Base-by-base conservation (phyloP, 768 basidiomycete species). In the Tylopilus plumbeoviolaceoides region DNA sequence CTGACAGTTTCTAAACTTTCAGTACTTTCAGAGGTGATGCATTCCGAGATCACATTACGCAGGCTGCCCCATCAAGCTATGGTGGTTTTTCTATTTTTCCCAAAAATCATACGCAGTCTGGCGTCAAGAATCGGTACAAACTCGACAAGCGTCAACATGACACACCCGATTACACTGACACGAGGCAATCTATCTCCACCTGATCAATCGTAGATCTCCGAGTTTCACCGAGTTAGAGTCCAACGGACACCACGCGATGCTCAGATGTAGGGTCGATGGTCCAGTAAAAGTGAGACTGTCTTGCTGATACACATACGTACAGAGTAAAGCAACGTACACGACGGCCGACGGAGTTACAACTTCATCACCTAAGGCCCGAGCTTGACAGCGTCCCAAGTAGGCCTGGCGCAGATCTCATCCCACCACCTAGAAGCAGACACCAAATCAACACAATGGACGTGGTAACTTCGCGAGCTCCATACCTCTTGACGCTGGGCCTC, bases 401-500 rank as follows among this genome's bases (percentile, higher is more conserved):
- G 65, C 52, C 80, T 72, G 28, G 65, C 68, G 2, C 55, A 64
- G 45, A 83, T 66, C 0, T 76, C 79, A 35, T 75, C 73, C 74
- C 75, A 82, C 81, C 82, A 83, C 70, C 79, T 76, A 33, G 31
- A 28, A 42, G 50, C 5, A n/a, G 44, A 45, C 39, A 31, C 11
- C 30, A 31, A 40, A 42, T 63, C 51, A 65, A 7, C 35, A 45
- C 9, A 4, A 27, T 5, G 17, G 2, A 33, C 18, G 35, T 7
- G 12, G 7, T 9, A 5, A 23, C 7, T 10, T n/a, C 10, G 11
- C 17, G n/a, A 18, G 11, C 36, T 10, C 4, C 70, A 15, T 30
- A 79, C 78, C 77, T 75, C 0, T 69, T 53, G 3, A 81, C 72
- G 54, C 79, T 76, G 7, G 78, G 76, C 58, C 71, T 69, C 36